Evolutionary conservation across 1,139 yeast species (phyloP).

Genomic region (Yamadazyma membranifaciens): DNA sequence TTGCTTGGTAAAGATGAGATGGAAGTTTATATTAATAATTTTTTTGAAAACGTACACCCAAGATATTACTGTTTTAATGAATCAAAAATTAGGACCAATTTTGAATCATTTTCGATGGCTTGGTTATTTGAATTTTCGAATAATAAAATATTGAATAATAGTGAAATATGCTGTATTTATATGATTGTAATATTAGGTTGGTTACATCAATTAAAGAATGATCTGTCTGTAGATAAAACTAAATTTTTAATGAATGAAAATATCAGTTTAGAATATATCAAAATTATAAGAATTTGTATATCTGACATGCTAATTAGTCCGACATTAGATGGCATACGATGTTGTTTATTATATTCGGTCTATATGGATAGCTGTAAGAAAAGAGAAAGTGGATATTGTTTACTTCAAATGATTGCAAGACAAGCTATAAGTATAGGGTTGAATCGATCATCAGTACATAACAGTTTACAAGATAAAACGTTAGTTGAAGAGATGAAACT

Average conservation of each 20-base stretch:
- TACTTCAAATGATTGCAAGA: conserved; percentile 37
- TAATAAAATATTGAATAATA: conserved; percentile 5
- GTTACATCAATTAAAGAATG: conserved; percentile 3
- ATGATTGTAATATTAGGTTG: conserved; percentile 40
- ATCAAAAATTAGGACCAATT: conserved; percentile 6
- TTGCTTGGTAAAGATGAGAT: conserved; percentile 23
- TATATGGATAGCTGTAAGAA: conserved; percentile 38
- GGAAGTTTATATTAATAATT: conserved; percentile 28
- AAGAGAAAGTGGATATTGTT: conserved; percentile 43
- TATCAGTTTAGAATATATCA: conserved; percentile 3
- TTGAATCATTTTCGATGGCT: conserved; percentile 11
- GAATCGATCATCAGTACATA: conserved; percentile 30
- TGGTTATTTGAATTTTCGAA: conserved; percentile 15
- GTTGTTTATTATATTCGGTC: conserved; percentile 34
- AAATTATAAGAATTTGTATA: conserved; percentile 31
- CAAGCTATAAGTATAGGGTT: conserved; percentile 44
- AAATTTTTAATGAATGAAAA: conserved; percentile 1
- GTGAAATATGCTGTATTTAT: conserved; percentile 38
- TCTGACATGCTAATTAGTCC: conserved; percentile 40
- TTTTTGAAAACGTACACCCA: conserved; percentile 41
- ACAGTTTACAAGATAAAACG: conserved; percentile 2
- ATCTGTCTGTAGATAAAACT: conserved; percentile 14
- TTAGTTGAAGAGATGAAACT: conserved; percentile 10
- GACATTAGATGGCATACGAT: conserved; percentile 36
- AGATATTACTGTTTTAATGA: conserved; percentile 37